These are phyloP conservation scores for Carex cristatella DNA, from an alignment of 176 grass and related monocot species.

Conservation along the genomic window DNA sequence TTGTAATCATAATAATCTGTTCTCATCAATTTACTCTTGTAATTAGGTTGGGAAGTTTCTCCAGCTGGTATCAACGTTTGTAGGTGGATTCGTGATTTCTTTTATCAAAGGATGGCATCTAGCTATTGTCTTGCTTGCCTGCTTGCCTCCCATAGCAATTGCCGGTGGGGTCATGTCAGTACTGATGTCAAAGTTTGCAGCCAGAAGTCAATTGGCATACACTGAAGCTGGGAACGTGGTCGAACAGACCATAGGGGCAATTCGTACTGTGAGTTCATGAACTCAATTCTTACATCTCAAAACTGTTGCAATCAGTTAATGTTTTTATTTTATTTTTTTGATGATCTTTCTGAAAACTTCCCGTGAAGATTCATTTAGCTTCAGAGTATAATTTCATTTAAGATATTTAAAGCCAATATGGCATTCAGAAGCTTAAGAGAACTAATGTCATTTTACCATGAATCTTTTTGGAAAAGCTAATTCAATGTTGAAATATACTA, in stretches of 20 bases:
- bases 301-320: conserved; percentile 3
- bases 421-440: neutral
- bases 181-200: conserved; percentile 46
- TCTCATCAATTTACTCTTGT: neutral
- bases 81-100: conserved; percentile 49
- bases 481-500: too few relatives aligned
- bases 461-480: too few relatives aligned
- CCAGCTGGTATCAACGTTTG: conserved; percentile 48
- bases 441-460: neutral
- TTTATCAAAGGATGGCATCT: conserved; percentile 61
- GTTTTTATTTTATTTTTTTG: neutral
- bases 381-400: neutral
- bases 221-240: conserved; percentile 63
- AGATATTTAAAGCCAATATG: neutral
- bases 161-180: conserved; percentile 47
- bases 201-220: conserved; percentile 52
- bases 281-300: neutral
- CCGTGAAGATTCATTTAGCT: neutral
- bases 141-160: conserved; percentile 42
- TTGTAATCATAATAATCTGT: neutral
- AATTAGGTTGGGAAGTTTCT: conserved; percentile 52
- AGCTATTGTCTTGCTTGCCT: conserved; percentile 49
- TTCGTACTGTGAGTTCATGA: conserved; percentile 50
- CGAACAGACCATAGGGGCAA: conserved; percentile 66
- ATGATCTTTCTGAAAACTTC: neutral